phyloP scores from a whole-genome alignment of 129 eudicot species.

The Flaveria sonorensis region DNA sequence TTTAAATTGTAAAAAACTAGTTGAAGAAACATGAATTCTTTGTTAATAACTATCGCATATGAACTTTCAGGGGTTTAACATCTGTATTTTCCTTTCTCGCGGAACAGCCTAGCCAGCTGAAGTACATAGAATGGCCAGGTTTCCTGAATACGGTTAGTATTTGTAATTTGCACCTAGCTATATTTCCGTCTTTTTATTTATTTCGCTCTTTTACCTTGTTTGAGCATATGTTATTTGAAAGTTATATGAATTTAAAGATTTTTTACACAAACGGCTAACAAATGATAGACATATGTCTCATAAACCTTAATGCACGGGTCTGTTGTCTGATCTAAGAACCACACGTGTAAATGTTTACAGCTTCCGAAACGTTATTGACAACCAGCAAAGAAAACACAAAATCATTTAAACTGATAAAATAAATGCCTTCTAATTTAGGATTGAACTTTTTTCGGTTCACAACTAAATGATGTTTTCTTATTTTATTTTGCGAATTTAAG shows the following conservation, averaged over 20 bases:
- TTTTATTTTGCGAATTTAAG: not conserved
- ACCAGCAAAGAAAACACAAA: not conserved
- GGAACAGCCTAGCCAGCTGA: constrained; percentile 91
- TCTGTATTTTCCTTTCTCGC: constrained; percentile 54
- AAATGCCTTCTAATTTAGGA: not conserved
- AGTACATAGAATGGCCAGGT: constrained; percentile 94
- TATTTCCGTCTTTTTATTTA: not conserved
- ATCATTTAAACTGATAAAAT: constrained; percentile 4
- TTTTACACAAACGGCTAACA: not conserved
- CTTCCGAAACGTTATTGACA: not conserved
- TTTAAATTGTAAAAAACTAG: not conserved
- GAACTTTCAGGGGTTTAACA: constrained; percentile 51
- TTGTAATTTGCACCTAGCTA: not conserved
- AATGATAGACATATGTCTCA: not conserved
- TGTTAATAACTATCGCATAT: constrained; percentile 9
- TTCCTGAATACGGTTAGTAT: constrained; percentile 82
- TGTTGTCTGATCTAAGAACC: constrained; percentile 13
- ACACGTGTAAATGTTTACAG: not conserved
- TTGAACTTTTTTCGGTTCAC: not conserved
- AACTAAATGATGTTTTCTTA: not conserved
- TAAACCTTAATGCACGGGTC: constrained; percentile 4
- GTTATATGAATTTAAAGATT: not conserved
- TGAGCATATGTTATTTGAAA: not conserved
- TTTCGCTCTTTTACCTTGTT: constrained; percentile 10
- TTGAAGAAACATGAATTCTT: constrained; percentile 2